Percentiles rank a stretch among this genome's conserved stretches.
phyloP scores from a whole-genome alignment of 2,329 filamentous ascomycete species.

The Saccharata proteae region DNA sequence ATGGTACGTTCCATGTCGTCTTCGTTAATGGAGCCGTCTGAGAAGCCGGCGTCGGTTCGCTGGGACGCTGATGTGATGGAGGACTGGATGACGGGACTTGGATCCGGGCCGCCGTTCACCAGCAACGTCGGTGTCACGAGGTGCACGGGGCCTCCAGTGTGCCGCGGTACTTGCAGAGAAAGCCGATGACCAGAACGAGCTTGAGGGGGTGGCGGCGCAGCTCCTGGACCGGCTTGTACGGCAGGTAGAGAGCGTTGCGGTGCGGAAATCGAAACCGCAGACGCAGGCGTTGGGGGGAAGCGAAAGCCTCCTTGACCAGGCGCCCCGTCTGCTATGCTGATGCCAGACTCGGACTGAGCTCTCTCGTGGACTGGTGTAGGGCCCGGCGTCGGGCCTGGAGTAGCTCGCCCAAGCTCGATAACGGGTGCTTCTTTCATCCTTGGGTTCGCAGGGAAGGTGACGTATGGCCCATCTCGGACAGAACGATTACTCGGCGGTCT shows the following conservation, averaged over 20 bases:
- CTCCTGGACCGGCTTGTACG: constrained; percentile 1
- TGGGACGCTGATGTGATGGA: constrained; percentile 13
- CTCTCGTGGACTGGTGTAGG: constrained; percentile 33
- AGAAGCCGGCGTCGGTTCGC: constrained; percentile 13
- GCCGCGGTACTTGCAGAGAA: constrained; percentile 51
- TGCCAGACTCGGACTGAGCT: constrained; percentile 23
- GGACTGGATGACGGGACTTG: constrained; percentile 3
- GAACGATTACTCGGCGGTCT: constrained; percentile 63
- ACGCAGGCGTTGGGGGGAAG: constrained; percentile 27
- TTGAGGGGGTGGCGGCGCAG: constrained; percentile 12
- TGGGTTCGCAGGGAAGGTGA: constrained; percentile 55
- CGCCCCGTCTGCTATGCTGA: constrained; percentile 13
- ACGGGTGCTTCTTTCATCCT: constrained; percentile 35
- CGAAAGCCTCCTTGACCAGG: constrained; percentile 21
- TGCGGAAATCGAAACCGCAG: constrained; percentile 20
- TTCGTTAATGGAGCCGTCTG: constrained; percentile 11
- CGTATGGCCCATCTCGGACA: constrained; percentile 54
- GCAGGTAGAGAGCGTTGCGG: too few relatives aligned
- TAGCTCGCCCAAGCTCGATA: constrained; percentile 31
- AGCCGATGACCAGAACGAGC: constrained; percentile 36
- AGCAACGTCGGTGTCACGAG: constrained; percentile 48
- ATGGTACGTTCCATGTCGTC: not conserved
- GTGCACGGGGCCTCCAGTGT: constrained; percentile 47
- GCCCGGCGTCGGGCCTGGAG: constrained; percentile 24
- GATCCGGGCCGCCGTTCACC: constrained; percentile 37